Percentiles rank a stretch among this genome's conserved stretches.
Conservation (phyloP, 2,329 filamentous ascomycete species). For the Xylaria sp. region DNA sequence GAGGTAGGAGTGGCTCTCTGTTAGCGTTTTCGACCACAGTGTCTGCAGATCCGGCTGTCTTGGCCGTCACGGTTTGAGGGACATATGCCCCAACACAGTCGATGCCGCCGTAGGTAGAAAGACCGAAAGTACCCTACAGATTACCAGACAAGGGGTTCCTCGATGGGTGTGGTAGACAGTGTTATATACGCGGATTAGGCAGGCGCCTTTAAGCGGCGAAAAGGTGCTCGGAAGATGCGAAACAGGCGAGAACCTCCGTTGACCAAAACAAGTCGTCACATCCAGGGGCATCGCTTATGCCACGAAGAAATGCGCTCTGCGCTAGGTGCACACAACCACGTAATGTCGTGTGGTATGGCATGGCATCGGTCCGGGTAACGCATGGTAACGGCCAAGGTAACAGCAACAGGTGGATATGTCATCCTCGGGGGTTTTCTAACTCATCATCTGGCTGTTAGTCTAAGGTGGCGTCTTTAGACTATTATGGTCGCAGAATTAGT, state of each 20-base stretch:
- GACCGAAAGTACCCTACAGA: neutral
- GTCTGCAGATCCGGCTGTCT: neutral
- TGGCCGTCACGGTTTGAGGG: neutral
- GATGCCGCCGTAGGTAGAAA: neutral
- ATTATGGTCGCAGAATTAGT: constrained; percentile 11
- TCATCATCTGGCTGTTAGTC: neutral
- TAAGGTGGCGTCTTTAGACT: constrained; percentile 20
- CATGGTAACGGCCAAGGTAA: constrained; percentile 20
- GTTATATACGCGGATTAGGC: neutral
- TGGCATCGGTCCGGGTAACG: neutral
- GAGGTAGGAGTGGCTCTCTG: neutral
- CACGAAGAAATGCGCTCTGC: neutral
- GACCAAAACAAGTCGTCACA: neutral
- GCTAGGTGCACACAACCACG: no score
- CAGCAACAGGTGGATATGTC: constrained; percentile 8
- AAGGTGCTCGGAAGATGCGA: constrained; percentile 2
- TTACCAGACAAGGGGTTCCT: neutral
- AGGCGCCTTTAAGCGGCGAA: neutral
- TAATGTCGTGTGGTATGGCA: neutral
- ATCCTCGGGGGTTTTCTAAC: neutral
- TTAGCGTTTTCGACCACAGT: neutral
- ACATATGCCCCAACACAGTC: no score
- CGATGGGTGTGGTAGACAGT: neutral
- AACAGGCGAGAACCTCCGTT: neutral
- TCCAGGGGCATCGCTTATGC: neutral